Conservation (phyloP, 2,329 filamentous ascomycete species). For the Colletotrichum musicola region DNA sequence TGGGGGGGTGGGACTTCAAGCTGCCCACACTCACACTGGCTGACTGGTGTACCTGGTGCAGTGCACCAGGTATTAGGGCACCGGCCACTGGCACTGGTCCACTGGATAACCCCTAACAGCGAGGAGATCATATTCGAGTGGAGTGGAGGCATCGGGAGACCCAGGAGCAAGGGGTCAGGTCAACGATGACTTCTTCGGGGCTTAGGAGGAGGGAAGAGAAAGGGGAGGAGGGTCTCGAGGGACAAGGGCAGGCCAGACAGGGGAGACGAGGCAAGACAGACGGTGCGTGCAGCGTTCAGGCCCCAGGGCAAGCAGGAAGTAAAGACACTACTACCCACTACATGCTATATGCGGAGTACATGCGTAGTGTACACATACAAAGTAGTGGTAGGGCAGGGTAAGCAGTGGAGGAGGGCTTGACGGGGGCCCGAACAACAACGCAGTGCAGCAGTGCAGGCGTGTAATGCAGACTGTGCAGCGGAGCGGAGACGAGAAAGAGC, state of each 20-base stretch:
- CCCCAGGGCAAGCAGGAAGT: too few relatives aligned
- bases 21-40: too few relatives aligned
- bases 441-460: constrained; percentile 3
- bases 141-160: constrained; percentile 39
- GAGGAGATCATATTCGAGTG: constrained; percentile 41
- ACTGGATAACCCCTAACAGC: constrained; percentile 33
- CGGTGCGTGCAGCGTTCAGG: background rate
- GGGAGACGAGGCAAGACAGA: constrained; percentile 12
- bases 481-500: background rate
- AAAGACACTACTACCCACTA: too few relatives aligned
- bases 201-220: constrained; percentile 33
- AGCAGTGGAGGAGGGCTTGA: constrained; percentile 19
- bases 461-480: constrained; percentile 9
- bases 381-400: constrained; percentile 22
- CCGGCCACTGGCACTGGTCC: constrained; percentile 1
- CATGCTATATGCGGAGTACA: too few relatives aligned
- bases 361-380: too few relatives aligned
- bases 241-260: constrained; percentile 24
- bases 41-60: too few relatives aligned
- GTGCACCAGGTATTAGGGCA: too few relatives aligned
- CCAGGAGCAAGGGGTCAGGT: constrained; percentile 39
- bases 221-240: constrained; percentile 28
- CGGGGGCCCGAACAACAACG: constrained; percentile 13
- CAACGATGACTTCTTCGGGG: constrained; percentile 14
- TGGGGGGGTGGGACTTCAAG: too few relatives aligned